Evolutionary conservation across 2,329 filamentous ascomycete genomes (phyloP).

Genomic region (Phaeosphaeriaceae sp.): DNA sequence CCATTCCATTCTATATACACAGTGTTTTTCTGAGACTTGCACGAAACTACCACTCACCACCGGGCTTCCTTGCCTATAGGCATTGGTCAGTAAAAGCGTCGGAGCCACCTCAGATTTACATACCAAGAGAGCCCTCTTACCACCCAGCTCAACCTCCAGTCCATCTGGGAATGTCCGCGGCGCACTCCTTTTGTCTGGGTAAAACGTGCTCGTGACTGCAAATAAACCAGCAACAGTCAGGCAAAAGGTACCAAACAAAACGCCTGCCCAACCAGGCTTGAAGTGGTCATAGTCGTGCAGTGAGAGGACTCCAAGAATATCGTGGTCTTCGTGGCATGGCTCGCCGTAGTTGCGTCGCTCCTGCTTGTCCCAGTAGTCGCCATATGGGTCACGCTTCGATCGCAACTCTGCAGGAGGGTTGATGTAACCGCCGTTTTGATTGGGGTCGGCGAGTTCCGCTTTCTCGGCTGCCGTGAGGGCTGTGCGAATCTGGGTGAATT

Average conservation of each 20-base stretch:
- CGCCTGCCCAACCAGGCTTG: constrained; percentile 72
- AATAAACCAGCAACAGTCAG: constrained; percentile 50
- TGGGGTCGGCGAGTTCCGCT: constrained; percentile 61
- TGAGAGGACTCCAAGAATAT: constrained; percentile 87
- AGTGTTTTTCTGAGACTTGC: neutral
- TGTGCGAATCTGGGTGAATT: constrained; percentile 47
- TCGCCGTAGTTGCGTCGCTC: constrained; percentile 97
- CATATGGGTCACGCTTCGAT: constrained; percentile 90
- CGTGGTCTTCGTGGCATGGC: constrained; percentile 95
- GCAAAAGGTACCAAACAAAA: constrained; percentile 58
- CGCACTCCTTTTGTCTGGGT: constrained; percentile 55
- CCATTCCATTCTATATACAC: constrained; percentile 18
- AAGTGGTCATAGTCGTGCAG: constrained; percentile 88
- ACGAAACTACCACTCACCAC: constrained; percentile 22
- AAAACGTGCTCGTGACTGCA: constrained; percentile 47
- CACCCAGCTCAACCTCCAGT: constrained; percentile 57
- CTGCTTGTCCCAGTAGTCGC: constrained; percentile 96
- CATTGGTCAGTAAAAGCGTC: constrained; percentile 7
- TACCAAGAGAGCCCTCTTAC: constrained; percentile 50
- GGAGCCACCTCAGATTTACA: constrained; percentile 14
- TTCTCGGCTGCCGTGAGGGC: constrained; percentile 41
- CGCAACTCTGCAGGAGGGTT: constrained; percentile 83
- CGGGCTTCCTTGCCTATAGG: constrained; percentile 29
- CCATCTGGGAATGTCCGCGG: constrained; percentile 56
- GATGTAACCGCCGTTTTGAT: constrained; percentile 83